phyloP scores from a whole-genome alignment of 2,329 filamentous ascomycete genomes.

The Fusarium pilosicola region DNA sequence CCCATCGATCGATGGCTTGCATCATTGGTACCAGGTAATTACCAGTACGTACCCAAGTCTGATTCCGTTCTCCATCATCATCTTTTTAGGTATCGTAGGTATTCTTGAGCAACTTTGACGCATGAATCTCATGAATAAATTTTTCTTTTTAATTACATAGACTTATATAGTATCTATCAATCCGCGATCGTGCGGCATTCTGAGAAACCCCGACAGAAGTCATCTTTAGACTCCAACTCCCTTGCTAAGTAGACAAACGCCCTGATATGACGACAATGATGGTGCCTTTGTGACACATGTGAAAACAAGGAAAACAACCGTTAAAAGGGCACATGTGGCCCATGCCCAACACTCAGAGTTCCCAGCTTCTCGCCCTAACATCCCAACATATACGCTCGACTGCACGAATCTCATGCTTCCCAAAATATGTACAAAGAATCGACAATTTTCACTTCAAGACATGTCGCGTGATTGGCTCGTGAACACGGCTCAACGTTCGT shows the following conservation, averaged over 20 bases:
- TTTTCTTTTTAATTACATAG: slow-evolving; percentile 31
- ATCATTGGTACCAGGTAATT: neutral
- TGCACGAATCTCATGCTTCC: slow-evolving; percentile 12
- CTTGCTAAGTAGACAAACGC: slow-evolving; percentile 43
- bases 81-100: neutral
- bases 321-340: slow-evolving; percentile 15
- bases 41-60: neutral
- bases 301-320: slow-evolving; percentile 32
- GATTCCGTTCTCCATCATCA: neutral
- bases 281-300: slow-evolving; percentile 21
- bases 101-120: neutral
- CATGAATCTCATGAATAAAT: neutral
- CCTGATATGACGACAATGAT: slow-evolving; percentile 34
- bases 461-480: slow-evolving; percentile 27
- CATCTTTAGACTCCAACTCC: slow-evolving; percentile 39
- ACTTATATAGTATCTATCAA: slow-evolving; percentile 25
- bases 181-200: slow-evolving; percentile 28
- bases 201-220: slow-evolving; percentile 16
- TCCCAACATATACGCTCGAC: slow-evolving; percentile 33
- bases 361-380: slow-evolving; percentile 23
- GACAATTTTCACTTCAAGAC: neutral
- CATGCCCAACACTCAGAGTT: slow-evolving; percentile 12
- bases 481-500: neutral
- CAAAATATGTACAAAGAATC: slow-evolving; percentile 44
- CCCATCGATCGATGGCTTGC: neutral